A percentile compares a stretch with the other conserved stretches of the same genome.
These are phyloP conservation scores for Scalesia atractyloides DNA, from an alignment of 129 eudicot genomes.

Conservation along the genomic window DNA sequence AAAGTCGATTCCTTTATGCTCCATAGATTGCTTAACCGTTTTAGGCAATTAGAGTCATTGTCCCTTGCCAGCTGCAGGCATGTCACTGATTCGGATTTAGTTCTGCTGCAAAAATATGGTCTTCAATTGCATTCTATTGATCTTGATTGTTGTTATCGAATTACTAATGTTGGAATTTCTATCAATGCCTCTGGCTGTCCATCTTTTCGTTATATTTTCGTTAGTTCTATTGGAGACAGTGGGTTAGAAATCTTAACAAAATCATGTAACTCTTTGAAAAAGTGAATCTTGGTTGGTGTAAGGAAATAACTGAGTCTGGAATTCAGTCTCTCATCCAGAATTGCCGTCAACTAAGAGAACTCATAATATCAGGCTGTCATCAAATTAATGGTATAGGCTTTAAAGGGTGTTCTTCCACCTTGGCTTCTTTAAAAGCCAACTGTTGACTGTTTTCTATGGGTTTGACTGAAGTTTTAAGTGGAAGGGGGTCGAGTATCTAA, in stretches of 20 bases:
- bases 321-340: conserved; percentile 38
- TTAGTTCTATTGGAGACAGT: conserved; percentile 47
- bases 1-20: conserved; percentile 26
- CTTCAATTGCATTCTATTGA: conserved; percentile 39
- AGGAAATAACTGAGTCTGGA: conserved; percentile 52
- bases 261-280: conserved; percentile 46
- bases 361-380: conserved; percentile 43
- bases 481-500: conserved; percentile 67
- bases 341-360: conserved; percentile 45
- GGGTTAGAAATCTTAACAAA: conserved; percentile 52
- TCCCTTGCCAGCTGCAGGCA: conserved; percentile 48
- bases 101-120: conserved; percentile 35
- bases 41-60: conserved; percentile 43
- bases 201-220: conserved; percentile 44
- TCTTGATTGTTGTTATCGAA: conserved; percentile 52
- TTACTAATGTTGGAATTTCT: conserved; percentile 12
- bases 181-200: conserved; percentile 46
- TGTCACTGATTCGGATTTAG: conserved; percentile 44
- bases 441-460: conserved; percentile 57
- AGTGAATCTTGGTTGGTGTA: conserved; percentile 54
- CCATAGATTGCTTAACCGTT: conserved; percentile 44
- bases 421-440: conserved; percentile 63
- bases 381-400: conserved; percentile 52
- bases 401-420: conserved; percentile 48
- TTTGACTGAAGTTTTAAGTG: conserved; percentile 43